Conservation (phyloP, 106 monocot genomes). For the Iris macrosiphon region DNA sequence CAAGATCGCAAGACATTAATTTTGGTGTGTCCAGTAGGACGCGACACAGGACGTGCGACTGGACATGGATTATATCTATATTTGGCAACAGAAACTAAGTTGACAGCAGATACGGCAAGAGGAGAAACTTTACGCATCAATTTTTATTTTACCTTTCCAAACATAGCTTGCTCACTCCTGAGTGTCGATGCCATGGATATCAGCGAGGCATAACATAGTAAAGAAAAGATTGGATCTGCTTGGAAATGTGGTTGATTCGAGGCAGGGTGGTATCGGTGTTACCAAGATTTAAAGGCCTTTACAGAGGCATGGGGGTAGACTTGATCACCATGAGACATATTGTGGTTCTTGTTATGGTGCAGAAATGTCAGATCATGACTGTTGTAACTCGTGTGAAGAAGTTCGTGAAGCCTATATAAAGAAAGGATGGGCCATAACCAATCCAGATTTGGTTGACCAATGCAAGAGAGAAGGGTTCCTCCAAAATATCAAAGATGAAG, state of each 20-base stretch:
- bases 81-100: no score
- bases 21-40: no score
- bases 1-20: no score
- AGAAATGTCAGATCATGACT: slow-evolving; percentile 81
- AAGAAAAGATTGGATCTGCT: slow-evolving; percentile 83
- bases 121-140: no score
- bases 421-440: slow-evolving; percentile 91
- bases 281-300: slow-evolving; percentile 48
- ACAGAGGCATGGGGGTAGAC: slow-evolving; percentile 52
- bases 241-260: slow-evolving; percentile 78
- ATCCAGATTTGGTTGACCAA: slow-evolving; percentile 93
- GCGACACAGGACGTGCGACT: no score
- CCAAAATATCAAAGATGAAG: slow-evolving; percentile 86
- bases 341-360: slow-evolving; percentile 59
- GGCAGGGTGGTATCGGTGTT: slow-evolving; percentile 76
- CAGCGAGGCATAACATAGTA: slow-evolving; percentile 91
- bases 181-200: slow-evolving; percentile 93
- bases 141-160: slow-evolving; percentile 93
- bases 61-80: no score
- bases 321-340: slow-evolving; percentile 50
- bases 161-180: slow-evolving; percentile 84
- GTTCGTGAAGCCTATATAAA: slow-evolving; percentile 93
- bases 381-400: slow-evolving; percentile 99
- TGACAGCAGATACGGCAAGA: no score
- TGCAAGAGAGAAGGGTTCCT: slow-evolving; percentile 96